Evolutionary conservation across 2,329 filamentous ascomycete genomes (phyloP), one percentile per base, ranked within the genome.

Genomic region (Fusarium keratoplasticum): DNA sequence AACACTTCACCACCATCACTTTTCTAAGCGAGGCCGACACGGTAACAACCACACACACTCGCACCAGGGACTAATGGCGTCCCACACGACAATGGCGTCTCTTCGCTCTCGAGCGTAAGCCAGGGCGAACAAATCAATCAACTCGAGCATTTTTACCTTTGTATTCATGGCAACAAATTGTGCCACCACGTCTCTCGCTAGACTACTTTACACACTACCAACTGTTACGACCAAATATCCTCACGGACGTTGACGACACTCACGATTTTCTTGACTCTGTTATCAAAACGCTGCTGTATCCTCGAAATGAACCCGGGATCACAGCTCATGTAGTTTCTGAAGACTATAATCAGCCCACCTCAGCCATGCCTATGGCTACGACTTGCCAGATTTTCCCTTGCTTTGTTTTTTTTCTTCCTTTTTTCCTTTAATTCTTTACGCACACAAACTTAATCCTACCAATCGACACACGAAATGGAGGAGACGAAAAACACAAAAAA

Each of bases 1-100:
- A 64, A 90, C 87, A 64, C 81, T 93, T 60, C 47, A 52, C 27
- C 47, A 52, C 47, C 84, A 87, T 67, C 85, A 84, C 68, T 82
- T 83, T 57, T 80, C 84, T 58, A 87, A 86, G 80, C 85, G 84
- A 74, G 82, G 85, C 40, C 86, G 86, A 38, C 83, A 67, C 25
- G 61, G 64, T 76, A 85, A 64, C 76, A 84, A 70, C 36, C 79
- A 81, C 36, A 71, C 79, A 29, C 84, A 86, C 69, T 77, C 81
- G 14, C 78, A 83, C 25, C 80, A 82, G 14, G 82, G 79, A 62
- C 79, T 80, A 16, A 82, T 83, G n/a, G 71, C 79, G 27, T 76
- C 81, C 42, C 79, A 79, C 50, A 83, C 82, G 14, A 79, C 83
- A 9, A 76, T 81, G 78, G 78, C 80, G 61, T 82, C 83, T 47